These are phyloP conservation scores for Saccharomycopsis fodiens DNA, from an alignment of 805 yeast genomes.

Conservation along the genomic window DNA sequence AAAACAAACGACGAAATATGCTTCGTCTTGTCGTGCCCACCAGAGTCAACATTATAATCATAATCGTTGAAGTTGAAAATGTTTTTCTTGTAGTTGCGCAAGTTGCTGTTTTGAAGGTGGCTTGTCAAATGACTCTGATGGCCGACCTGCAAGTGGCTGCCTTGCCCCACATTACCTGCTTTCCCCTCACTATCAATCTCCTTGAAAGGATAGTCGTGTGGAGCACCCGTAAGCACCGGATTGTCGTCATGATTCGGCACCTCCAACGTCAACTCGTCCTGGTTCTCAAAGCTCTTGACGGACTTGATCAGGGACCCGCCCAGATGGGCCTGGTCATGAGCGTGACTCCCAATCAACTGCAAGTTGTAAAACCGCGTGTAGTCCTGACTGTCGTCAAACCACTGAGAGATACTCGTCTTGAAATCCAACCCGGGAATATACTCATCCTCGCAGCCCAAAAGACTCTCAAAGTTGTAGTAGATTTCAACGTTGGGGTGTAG, in stretches of 20 bases:
- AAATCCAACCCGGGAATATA: conserved; percentile 69
- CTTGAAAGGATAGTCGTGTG: conserved; percentile 17
- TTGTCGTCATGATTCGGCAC: conserved; percentile 16
- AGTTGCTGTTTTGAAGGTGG: conserved; percentile 9
- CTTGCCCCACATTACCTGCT: neutral
- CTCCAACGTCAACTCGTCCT: conserved; percentile 14
- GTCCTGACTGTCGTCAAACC: conserved; percentile 18
- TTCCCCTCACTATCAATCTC: conserved; percentile 7
- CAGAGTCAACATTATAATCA: conserved; percentile 16
- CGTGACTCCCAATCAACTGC: conserved; percentile 17
- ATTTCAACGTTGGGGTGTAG: conserved; percentile 19
- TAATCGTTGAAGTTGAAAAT: conserved; percentile 17
- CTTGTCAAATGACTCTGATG: neutral
- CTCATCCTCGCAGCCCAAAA: conserved; percentile 62
- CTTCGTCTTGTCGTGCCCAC: conserved; percentile 18
- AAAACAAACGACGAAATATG: conserved; percentile 14
- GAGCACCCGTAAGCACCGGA: conserved; percentile 14
- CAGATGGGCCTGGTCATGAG: conserved; percentile 4
- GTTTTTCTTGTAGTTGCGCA: conserved; percentile 16
- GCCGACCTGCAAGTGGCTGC: neutral
- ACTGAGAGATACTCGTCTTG: conserved; percentile 22
- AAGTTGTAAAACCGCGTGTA: conserved; percentile 13
- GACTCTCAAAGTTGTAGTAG: conserved; percentile 16
- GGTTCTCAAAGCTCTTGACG: conserved; percentile 11
- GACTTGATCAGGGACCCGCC: conserved; percentile 10